A percentile compares a stretch with the other conserved stretches of the same genome.
Conservation (phyloP, 2,329 filamentous ascomycete genomes). For the Hymenoscyphus fructigenus region DNA sequence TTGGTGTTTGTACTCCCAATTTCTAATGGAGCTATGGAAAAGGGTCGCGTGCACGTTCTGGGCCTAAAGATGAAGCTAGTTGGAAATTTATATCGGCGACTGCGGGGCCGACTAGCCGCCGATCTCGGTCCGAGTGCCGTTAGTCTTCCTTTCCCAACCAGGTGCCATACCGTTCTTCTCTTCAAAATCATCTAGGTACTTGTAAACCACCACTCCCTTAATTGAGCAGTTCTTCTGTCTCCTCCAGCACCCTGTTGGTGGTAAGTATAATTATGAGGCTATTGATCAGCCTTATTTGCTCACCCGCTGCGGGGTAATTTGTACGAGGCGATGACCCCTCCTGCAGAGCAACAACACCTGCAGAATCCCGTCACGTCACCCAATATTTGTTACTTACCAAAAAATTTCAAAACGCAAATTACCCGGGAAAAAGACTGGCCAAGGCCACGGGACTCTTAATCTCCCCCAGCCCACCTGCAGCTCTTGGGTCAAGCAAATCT, state of each 20-base stretch:
- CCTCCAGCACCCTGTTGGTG: neutral
- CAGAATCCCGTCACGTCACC: neutral
- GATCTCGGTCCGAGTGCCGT: neutral
- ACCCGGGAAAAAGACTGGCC: no score
- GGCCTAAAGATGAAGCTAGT: neutral
- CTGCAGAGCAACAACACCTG: neutral
- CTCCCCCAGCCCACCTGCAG: no score
- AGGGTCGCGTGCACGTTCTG: neutral
- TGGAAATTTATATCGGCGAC: neutral
- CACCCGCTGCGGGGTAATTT: conserved; percentile 1
- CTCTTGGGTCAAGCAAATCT: no score
- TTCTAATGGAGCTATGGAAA: neutral
- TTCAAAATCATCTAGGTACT: neutral
- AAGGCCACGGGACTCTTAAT: no score
- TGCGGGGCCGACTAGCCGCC: neutral
- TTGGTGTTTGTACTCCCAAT: neutral
- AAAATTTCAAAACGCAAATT: no score
- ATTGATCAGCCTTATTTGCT: conserved; percentile 4
- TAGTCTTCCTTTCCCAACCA: neutral
- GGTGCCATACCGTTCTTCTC: neutral
- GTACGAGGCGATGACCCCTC: conserved; percentile 3
- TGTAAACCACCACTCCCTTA: neutral
- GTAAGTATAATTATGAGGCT: neutral
- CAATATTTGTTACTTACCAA: neutral
- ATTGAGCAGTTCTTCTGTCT: neutral